A percentile compares a stretch with the other conserved stretches of the same genome.
Conservation (phyloP, 202 grass and related monocot genomes). For the Elaeis oleifera region DNA sequence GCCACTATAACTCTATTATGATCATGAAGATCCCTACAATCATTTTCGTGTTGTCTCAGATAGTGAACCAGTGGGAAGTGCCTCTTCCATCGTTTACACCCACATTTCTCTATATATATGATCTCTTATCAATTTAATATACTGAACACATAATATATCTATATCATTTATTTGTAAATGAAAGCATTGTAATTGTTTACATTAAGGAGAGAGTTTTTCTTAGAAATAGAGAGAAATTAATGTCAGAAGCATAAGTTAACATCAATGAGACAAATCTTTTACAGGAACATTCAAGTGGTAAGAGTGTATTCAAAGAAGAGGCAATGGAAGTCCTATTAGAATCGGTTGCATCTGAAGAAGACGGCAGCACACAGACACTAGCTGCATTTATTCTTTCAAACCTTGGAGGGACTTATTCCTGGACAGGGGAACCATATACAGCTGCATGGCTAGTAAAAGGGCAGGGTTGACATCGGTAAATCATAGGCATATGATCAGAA, state of each 20-base stretch:
- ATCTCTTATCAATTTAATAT: no score
- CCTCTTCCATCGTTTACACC: no score
- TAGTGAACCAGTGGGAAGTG: no score
- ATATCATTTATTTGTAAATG: no score
- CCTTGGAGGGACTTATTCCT: conserved; percentile 86
- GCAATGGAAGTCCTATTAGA: conserved; percentile 71
- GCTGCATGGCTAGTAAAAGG: conserved; percentile 66
- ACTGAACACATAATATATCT: no score
- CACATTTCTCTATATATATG: no score
- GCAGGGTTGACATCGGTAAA: conserved; percentile 56
- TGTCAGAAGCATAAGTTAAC: background rate
- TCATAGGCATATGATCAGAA: conserved; percentile 82
- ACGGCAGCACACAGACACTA: conserved; percentile 52
- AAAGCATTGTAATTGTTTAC: no score
- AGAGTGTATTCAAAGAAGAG: conserved; percentile 75
- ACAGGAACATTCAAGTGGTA: conserved; percentile 50
- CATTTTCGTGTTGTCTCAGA: no score
- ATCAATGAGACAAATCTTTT: background rate
- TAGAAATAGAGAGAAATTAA: background rate
- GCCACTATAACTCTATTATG: no score
- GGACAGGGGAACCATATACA: conserved; percentile 84
- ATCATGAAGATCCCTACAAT: no score
- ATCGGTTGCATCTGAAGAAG: conserved; percentile 50
- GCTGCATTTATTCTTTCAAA: conserved; percentile 70
- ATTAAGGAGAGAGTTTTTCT: no score